Percentiles rank a stretch among this genome's conserved stretches.
Conservation (phyloP, 208 protist genomes). For the Crithidia acanthocephali region DNA sequence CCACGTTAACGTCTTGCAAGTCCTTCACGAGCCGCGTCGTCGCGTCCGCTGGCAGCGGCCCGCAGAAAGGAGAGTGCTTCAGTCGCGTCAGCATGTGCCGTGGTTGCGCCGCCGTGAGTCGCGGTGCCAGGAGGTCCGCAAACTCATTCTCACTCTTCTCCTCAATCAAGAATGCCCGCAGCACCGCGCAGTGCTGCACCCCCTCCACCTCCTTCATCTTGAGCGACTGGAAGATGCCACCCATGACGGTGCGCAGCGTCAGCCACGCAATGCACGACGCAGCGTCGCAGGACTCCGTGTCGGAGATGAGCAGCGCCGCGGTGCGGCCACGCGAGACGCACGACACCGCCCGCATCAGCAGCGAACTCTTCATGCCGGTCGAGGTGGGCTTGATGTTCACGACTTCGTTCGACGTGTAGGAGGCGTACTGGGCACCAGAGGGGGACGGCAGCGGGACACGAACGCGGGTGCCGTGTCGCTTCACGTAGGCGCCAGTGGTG, state of each 20-base stretch:
- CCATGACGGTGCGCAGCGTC: conserved; percentile 37
- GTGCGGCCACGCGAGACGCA: conserved; percentile 39
- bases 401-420: conserved; percentile 25
- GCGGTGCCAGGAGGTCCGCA: conserved; percentile 36
- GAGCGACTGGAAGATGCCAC: conserved; percentile 37
- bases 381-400: conserved; percentile 33
- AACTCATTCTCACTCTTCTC: conserved; percentile 20
- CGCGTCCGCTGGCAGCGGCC: conserved; percentile 30
- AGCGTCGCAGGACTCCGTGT: conserved; percentile 40
- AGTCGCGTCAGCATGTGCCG: conserved; percentile 24
- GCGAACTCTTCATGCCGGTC: conserved; percentile 32
- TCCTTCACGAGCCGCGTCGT: conserved; percentile 26
- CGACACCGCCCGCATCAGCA: conserved; percentile 30
- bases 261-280: conserved; percentile 42
- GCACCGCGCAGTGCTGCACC: conserved; percentile 25
- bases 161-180: conserved; percentile 36
- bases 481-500: conserved; percentile 17
- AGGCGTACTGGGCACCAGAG: background rate
- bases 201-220: conserved; percentile 23
- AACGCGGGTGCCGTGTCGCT: conserved; percentile 18
- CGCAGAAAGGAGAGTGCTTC: conserved; percentile 50
- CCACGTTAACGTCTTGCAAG: conserved; percentile 35
- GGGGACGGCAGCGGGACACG: conserved; percentile 12
- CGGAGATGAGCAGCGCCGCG: conserved; percentile 37
- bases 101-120: background rate